Conservation (phyloP, 169 alveolate genomes). For the Babesia ovis region DNA sequence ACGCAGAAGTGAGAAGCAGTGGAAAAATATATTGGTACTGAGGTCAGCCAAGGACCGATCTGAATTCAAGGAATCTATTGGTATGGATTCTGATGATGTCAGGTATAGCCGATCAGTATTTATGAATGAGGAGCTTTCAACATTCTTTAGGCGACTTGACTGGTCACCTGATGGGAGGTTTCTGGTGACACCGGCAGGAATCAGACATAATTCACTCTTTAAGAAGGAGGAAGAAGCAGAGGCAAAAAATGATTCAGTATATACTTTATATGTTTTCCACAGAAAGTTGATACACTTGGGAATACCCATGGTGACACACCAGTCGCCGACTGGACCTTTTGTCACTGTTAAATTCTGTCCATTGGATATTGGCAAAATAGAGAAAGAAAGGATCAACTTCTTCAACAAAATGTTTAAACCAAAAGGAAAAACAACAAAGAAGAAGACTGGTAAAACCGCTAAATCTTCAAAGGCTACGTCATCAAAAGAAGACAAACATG, state of each 20-base stretch:
- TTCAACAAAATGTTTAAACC: slow-evolving; percentile 45
- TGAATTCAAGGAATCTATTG: slow-evolving; percentile 50
- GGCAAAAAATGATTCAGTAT: slow-evolving; percentile 17
- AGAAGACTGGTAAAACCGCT: neutral
- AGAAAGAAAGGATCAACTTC: slow-evolving; percentile 45
- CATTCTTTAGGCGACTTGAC: slow-evolving; percentile 87
- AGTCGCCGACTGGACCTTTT: slow-evolving; percentile 69
- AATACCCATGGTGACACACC: slow-evolving; percentile 67
- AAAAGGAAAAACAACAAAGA: neutral
- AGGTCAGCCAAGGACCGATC: slow-evolving; percentile 47
- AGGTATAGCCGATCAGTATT: slow-evolving; percentile 69
- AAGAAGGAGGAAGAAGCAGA: slow-evolving; percentile 13
- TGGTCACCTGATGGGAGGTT: slow-evolving; percentile 89
- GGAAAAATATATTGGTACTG: slow-evolving; percentile 71
- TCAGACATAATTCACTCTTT: slow-evolving; percentile 56
- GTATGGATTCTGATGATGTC: slow-evolving; percentile 42
- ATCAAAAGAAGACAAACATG: neutral
- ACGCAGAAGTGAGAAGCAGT: slow-evolving; percentile 69
- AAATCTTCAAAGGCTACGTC: neutral
- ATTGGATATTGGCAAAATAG: slow-evolving; percentile 30
- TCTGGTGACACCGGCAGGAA: slow-evolving; percentile 86
- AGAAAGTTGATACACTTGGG: slow-evolving; percentile 57
- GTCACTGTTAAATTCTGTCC: slow-evolving; percentile 67
- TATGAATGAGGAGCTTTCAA: slow-evolving; percentile 82
- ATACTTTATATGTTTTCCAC: slow-evolving; percentile 63